Evolutionary conservation across 2,329 filamentous ascomycete genomes (phyloP).

Genomic region (Colletotrichum sp.): DNA sequence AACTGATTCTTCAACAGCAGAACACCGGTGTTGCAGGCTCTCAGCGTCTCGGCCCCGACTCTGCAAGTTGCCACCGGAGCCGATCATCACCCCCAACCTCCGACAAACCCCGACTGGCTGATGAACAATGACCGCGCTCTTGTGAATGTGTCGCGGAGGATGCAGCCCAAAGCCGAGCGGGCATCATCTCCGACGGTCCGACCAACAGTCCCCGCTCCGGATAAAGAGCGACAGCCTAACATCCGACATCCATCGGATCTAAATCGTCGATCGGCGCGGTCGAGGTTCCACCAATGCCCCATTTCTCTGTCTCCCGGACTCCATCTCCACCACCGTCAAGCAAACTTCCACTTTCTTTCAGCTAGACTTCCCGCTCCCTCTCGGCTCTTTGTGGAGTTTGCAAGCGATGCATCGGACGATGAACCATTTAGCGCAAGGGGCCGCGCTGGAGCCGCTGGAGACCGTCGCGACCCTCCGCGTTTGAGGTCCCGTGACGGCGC

Average conservation of each 20-base stretch:
- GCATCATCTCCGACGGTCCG: neutral
- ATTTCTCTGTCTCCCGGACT: neutral
- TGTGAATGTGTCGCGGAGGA: neutral
- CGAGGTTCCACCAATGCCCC: neutral
- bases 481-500: neutral
- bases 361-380: neutral
- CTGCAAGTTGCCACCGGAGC: neutral
- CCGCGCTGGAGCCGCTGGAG: neutral
- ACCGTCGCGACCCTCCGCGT: neutral
- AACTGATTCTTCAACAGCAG: neutral
- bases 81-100: neutral
- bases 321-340: neutral
- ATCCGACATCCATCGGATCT: slow-evolving; percentile 1
- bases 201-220: neutral
- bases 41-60: neutral
- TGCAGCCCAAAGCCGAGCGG: neutral
- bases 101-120: neutral
- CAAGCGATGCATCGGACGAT: neutral
- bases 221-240: neutral
- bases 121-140: neutral
- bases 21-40: neutral
- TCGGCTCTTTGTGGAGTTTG: neutral
- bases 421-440: neutral
- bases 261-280: neutral
- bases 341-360: neutral